Conservation (phyloP, 2,329 filamentous ascomycete genomes). For the Fusarium redolens region DNA sequence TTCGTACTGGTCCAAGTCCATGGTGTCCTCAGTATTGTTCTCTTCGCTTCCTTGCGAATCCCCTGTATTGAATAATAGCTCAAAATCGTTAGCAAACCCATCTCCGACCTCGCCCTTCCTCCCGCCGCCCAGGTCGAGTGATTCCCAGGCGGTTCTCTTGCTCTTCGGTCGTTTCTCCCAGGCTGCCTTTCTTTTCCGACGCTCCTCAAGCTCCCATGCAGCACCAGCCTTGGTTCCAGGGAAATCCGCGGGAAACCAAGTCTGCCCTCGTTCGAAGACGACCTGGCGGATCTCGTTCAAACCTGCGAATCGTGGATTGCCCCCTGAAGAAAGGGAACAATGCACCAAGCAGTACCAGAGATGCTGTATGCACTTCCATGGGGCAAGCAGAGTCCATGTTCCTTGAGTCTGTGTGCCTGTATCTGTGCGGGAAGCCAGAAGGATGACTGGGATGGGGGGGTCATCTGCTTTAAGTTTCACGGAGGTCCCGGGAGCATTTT, state of each 20-base stretch:
- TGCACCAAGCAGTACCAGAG: conserved; percentile 91
- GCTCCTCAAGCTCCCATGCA: conserved; percentile 78
- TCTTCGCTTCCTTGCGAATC: conserved; percentile 8
- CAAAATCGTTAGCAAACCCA: conserved; percentile 88
- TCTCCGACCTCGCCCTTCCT: conserved; percentile 84
- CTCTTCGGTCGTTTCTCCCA: conserved; percentile 86
- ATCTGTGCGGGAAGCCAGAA: conserved; percentile 70
- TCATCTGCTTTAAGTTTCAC: conserved; percentile 70
- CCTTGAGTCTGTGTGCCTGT: conserved; percentile 66
- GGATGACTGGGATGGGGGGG: conserved; percentile 80
- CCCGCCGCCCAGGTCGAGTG: conserved; percentile 77
- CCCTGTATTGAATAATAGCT: conserved; percentile 65
- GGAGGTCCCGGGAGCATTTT: conserved; percentile 70
- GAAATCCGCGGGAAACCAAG: conserved; percentile 90
- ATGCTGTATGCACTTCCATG: conserved; percentile 88
- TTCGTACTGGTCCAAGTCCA: conserved; percentile 48
- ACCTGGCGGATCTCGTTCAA: conserved; percentile 83
- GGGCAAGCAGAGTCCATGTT: conserved; percentile 85
- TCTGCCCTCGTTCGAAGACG: conserved; percentile 78
- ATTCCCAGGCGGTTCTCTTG: conserved; percentile 80
- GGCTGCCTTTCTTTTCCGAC: conserved; percentile 76
- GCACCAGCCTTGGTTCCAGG: conserved; percentile 83
- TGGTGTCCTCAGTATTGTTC: conserved; percentile 41
- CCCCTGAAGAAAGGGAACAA: conserved; percentile 81
- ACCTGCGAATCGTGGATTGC: conserved; percentile 85